Evolutionary conservation across 768 basidiomycete species (phyloP).

Genomic region (Auricularia heimuer): DNA sequence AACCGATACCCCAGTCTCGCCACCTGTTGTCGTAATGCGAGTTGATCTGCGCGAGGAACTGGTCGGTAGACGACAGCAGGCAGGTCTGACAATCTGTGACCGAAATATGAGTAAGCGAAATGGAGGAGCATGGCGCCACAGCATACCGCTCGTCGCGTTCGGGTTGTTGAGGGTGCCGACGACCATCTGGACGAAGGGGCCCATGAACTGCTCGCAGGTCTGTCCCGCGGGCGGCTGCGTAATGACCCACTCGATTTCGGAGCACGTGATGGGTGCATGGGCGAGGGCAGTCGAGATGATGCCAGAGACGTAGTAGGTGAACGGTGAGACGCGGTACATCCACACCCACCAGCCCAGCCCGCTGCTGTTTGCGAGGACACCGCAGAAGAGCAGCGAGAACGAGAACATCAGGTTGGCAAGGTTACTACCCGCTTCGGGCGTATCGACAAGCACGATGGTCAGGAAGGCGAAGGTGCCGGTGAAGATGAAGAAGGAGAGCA

Average conservation of each 20-base stretch:
- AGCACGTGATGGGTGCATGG: constrained; percentile 33
- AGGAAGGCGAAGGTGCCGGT: constrained; percentile 25
- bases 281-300: constrained; percentile 15
- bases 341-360: constrained; percentile 24
- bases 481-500: constrained; percentile 30
- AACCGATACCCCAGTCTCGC: constrained; percentile 3
- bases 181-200: constrained; percentile 34
- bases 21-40: background rate
- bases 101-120: too few species aligned
- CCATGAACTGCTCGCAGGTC: constrained; percentile 45
- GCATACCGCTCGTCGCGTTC: constrained; percentile 26
- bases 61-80: constrained; percentile 44
- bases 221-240: constrained; percentile 45
- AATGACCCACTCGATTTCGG: constrained; percentile 45
- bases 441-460: constrained; percentile 26
- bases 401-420: constrained; percentile 32
- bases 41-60: constrained; percentile 32
- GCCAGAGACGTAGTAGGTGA: constrained; percentile 2
- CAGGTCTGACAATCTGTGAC: constrained; percentile 46
- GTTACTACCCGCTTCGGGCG: constrained; percentile 32
- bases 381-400: constrained; percentile 33
- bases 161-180: constrained; percentile 52
- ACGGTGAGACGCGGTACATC: constrained; percentile 18
- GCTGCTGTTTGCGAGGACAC: constrained; percentile 20
- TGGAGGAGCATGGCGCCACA: too few species aligned